Evolutionary conservation across 345 rosid species (phyloP).

Genomic region (Boechera retrofracta): DNA sequence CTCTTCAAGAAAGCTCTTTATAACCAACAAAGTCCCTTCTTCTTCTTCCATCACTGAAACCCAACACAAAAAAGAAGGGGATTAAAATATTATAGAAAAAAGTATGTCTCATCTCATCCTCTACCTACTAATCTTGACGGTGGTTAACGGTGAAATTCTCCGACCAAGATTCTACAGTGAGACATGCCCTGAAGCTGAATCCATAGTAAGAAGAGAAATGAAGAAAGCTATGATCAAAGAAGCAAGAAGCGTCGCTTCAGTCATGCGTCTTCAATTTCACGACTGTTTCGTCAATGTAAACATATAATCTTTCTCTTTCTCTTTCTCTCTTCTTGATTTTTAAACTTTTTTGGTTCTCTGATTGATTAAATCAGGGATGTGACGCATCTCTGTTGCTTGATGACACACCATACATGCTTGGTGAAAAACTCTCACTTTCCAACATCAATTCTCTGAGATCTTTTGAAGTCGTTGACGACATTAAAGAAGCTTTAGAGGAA

Average conservation of each 20-base stretch:
- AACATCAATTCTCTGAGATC: conserved; percentile 81
- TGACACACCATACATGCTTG: conserved; percentile 76
- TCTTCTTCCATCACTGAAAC: conserved; percentile 17
- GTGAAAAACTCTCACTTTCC: conserved; percentile 78
- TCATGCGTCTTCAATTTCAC: conserved; percentile 98
- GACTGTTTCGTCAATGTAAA: conserved; percentile 94
- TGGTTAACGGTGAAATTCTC: conserved; percentile 45
- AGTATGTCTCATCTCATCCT: conserved; percentile 43
- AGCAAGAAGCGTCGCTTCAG: conserved; percentile 84
- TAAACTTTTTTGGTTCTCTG: not conserved
- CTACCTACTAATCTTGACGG: conserved; percentile 32
- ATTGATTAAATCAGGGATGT: conserved; percentile 57
- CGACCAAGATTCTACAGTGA: conserved; percentile 67
- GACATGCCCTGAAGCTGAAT: conserved; percentile 82
- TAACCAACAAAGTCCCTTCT: not conserved
- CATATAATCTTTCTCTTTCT: not conserved
- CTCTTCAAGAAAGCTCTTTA: not conserved
- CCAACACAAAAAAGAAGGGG: not conserved
- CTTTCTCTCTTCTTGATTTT: conserved; percentile 38
- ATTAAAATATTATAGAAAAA: not conserved
- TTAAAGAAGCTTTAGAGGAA: conserved; percentile 67
- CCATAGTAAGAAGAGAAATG: conserved; percentile 64
- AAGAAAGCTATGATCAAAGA: conserved; percentile 63
- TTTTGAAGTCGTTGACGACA: conserved; percentile 67
- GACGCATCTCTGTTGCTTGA: conserved; percentile 86